Percentiles rank a stretch among this genome's conserved stretches.
These are phyloP conservation scores for Saitozyma podzolica DNA, from an alignment of 768 basidiomycete genomes.

Conservation along the genomic window DNA sequence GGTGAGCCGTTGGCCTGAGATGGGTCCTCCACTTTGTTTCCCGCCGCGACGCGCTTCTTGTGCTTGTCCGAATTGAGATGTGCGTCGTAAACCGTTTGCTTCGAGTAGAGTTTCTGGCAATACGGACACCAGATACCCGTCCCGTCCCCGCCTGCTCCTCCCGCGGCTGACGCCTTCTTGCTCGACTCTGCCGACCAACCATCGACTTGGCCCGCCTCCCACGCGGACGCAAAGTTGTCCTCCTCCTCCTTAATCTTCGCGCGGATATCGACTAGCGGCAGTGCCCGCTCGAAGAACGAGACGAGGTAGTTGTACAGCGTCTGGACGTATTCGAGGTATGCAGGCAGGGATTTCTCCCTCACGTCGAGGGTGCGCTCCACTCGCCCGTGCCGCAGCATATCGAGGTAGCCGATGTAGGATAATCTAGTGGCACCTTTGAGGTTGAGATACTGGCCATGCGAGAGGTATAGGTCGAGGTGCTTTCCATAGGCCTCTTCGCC, in stretches of 20 bases:
- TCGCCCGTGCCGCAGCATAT: slow-evolving; percentile 71
- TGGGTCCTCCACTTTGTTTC: slow-evolving; percentile 49
- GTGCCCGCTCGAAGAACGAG: slow-evolving; percentile 79
- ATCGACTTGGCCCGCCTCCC: slow-evolving; percentile 73
- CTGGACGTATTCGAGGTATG: slow-evolving; percentile 71
- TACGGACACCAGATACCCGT: slow-evolving; percentile 80
- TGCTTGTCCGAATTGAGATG: slow-evolving; percentile 96
- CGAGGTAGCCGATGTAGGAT: slow-evolving; percentile 91
- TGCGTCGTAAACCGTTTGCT: slow-evolving; percentile 96
- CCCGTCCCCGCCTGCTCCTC: slow-evolving; percentile 28
- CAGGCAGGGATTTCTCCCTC: slow-evolving; percentile 46
- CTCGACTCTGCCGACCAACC: slow-evolving; percentile 69
- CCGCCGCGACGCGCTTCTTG: slow-evolving; percentile 60
- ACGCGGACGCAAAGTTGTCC: slow-evolving; percentile 71
- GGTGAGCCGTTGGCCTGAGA: slow-evolving; percentile 58
- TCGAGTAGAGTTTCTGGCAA: slow-evolving; percentile 78
- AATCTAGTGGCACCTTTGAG: slow-evolving; percentile 72
- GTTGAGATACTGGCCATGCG: slow-evolving; percentile 86
- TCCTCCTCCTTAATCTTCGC: slow-evolving; percentile 66
- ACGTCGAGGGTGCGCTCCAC: slow-evolving; percentile 52
- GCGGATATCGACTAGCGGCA: slow-evolving; percentile 77
- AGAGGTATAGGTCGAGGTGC: slow-evolving; percentile 87
- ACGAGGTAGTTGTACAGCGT: slow-evolving; percentile 78
- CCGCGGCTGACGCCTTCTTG: slow-evolving; percentile 55
- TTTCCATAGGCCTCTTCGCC: slow-evolving; percentile 95